Evolutionary conservation across 169 alveolate species (phyloP).

Genomic region (Nephromyces sp.): DNA sequence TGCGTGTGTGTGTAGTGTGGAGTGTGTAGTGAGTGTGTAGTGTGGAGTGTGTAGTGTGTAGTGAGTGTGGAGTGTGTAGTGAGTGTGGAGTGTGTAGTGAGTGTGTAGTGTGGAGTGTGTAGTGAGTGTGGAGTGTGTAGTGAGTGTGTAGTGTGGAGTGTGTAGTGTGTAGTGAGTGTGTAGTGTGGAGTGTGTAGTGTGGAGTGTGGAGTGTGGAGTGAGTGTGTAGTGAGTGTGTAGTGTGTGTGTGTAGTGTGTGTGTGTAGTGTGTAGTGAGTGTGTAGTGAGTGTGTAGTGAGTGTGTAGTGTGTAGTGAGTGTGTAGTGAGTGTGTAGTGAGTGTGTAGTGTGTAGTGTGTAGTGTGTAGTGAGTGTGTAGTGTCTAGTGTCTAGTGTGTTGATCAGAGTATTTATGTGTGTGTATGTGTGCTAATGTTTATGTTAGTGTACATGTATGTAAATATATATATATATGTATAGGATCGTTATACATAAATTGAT

Average conservation of each 20-base stretch:
- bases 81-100: too few species aligned
- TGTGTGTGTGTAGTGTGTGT: background rate
- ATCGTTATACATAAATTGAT: background rate
- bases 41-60: too few species aligned
- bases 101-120: too few species aligned
- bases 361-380: conserved; percentile 46
- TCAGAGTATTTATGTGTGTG: background rate
- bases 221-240: background rate
- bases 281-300: too few species aligned
- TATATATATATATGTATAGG: background rate
- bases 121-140: too few species aligned
- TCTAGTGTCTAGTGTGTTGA: background rate
- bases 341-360: conserved; percentile 23
- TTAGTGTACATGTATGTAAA: background rate
- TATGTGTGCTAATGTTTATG: background rate
- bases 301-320: too few species aligned
- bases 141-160: too few species aligned
- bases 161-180: too few species aligned
- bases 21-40: background rate
- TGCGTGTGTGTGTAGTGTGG: too few species aligned
- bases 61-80: too few species aligned
- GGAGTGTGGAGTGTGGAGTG: too few species aligned
- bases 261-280: background rate
- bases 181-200: too few species aligned
- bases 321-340: background rate